These are phyloP conservation scores for Candida lessepsii DNA, from an alignment of 805 yeast species.

Conservation along the genomic window DNA sequence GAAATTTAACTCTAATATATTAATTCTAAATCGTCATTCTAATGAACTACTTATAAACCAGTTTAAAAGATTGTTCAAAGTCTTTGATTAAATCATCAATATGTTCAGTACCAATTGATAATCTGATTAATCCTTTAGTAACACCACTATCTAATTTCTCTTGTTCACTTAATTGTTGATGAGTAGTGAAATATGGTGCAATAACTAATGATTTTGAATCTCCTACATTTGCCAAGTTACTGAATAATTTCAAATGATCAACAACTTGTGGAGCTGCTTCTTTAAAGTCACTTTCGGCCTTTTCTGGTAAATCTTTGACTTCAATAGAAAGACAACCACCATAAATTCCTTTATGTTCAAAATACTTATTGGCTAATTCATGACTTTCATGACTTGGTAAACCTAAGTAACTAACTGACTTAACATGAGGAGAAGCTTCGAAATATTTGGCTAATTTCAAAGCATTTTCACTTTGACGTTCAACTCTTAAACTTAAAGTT, in stretches of 20 bases:
- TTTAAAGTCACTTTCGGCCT: conserved; percentile 58
- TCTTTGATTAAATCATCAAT: conserved; percentile 71
- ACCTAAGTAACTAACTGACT: conserved; percentile 94
- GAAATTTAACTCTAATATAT: not conserved
- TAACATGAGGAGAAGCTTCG: conserved; percentile 68
- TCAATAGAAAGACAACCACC: conserved; percentile 92
- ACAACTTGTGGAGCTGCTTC: conserved; percentile 83
- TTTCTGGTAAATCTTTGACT: conserved; percentile 52
- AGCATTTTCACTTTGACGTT: conserved; percentile 86
- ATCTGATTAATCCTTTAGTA: conserved; percentile 81
- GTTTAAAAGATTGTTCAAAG: conserved; percentile 67
- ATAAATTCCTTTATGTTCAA: conserved; percentile 53
- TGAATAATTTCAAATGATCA: conserved; percentile 78
- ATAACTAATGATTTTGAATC: conserved; percentile 93
- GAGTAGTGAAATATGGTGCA: conserved; percentile 95
- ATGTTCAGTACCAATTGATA: conserved; percentile 87
- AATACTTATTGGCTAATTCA: conserved; percentile 78
- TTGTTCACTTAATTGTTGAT: conserved; percentile 80
- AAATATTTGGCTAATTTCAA: conserved; percentile 74
- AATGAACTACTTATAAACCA: conserved; percentile 46
- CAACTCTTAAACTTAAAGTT: conserved; percentile 89
- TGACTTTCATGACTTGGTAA: conserved; percentile 76
- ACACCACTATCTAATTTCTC: conserved; percentile 87
- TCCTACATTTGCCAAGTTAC: conserved; percentile 95
- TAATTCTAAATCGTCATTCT: too few relatives aligned